Conservation (phyloP, 495 filamentous ascomycete species). For the Trichoderma virens region DNA sequence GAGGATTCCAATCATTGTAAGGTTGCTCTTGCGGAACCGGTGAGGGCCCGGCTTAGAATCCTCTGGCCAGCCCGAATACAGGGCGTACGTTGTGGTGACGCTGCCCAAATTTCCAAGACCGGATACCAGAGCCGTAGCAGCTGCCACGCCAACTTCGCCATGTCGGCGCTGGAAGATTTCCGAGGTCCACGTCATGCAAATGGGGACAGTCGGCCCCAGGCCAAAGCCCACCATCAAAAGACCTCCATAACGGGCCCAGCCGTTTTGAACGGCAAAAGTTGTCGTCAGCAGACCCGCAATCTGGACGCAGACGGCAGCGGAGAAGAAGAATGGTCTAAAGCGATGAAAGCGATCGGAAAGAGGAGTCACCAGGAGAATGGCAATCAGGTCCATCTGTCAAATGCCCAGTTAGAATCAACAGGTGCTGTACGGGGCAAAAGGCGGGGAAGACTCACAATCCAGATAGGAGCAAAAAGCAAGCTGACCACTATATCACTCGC, state of each 20-base stretch:
- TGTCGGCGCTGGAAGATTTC: slow-evolving; percentile 87
- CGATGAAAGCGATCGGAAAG: slow-evolving; percentile 82
- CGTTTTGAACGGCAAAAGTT: slow-evolving; percentile 63
- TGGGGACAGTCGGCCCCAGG: slow-evolving; percentile 83
- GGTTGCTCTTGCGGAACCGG: slow-evolving; percentile 75
- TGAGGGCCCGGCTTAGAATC: slow-evolving; percentile 59
- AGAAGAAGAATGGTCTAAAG: slow-evolving; percentile 78
- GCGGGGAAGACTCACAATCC: slow-evolving; percentile 56
- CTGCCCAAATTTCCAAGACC: slow-evolving; percentile 79
- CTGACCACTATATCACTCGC: slow-evolving; percentile 70
- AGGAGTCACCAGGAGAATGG: slow-evolving; percentile 78
- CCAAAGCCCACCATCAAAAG: slow-evolving; percentile 89
- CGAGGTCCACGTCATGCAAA: slow-evolving; percentile 88
- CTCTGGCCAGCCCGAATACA: slow-evolving; percentile 77
- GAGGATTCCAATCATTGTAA: slow-evolving; percentile 83
- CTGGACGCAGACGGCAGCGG: slow-evolving; percentile 62
- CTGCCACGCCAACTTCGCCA: slow-evolving; percentile 87
- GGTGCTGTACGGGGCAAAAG: background rate
- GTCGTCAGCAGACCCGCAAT: slow-evolving; percentile 73
- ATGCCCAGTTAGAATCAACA: slow-evolving; percentile 10
- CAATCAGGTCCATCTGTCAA: slow-evolving; percentile 69
- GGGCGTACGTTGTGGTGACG: slow-evolving; percentile 80
- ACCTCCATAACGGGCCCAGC: slow-evolving; percentile 81
- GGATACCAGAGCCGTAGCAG: slow-evolving; percentile 76
- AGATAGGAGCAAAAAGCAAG: slow-evolving; percentile 81